Conservation (phyloP, 345 rosid species). For the Moricandia arvensis region DNA sequence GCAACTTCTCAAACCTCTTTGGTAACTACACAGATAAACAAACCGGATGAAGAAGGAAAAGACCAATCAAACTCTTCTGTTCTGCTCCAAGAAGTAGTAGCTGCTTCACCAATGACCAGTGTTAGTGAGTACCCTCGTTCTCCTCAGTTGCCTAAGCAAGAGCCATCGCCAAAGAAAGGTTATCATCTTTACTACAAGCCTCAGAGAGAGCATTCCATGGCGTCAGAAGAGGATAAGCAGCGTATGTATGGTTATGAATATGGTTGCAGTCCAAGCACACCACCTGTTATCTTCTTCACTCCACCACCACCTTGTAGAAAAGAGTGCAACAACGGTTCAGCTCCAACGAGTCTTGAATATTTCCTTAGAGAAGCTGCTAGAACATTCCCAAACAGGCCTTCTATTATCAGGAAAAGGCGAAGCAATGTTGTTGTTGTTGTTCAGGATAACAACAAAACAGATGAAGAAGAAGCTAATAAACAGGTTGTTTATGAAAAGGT, state of each 20-base stretch:
- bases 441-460: constrained; percentile 29
- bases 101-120: constrained; percentile 44
- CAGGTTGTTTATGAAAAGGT: constrained; percentile 28
- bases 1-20: constrained; percentile 49
- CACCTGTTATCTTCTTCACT: constrained; percentile 70
- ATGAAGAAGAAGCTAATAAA: constrained; percentile 17
- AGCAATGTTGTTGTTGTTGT: constrained; percentile 20
- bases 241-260: constrained; percentile 40
- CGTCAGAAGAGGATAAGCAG: constrained; percentile 42
- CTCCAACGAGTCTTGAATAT: constrained; percentile 67
- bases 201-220: constrained; percentile 38
- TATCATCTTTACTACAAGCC: constrained; percentile 54
- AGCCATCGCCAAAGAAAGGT: constrained; percentile 38
- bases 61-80: constrained; percentile 46
- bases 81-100: constrained; percentile 41
- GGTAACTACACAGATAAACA: constrained; percentile 43
- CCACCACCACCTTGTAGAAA: constrained; percentile 66
- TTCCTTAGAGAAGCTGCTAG: constrained; percentile 73
- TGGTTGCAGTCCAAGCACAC: constrained; percentile 46
- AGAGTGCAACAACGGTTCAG: constrained; percentile 34
- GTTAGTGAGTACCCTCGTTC: constrained; percentile 52
- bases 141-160: constrained; percentile 33
- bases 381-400: constrained; percentile 84
- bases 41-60: constrained; percentile 52
- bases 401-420: constrained; percentile 80